Evolutionary conservation across 371 early-diverging fungal species (phyloP).

Genomic region (Syncephalastrum sp.): DNA sequence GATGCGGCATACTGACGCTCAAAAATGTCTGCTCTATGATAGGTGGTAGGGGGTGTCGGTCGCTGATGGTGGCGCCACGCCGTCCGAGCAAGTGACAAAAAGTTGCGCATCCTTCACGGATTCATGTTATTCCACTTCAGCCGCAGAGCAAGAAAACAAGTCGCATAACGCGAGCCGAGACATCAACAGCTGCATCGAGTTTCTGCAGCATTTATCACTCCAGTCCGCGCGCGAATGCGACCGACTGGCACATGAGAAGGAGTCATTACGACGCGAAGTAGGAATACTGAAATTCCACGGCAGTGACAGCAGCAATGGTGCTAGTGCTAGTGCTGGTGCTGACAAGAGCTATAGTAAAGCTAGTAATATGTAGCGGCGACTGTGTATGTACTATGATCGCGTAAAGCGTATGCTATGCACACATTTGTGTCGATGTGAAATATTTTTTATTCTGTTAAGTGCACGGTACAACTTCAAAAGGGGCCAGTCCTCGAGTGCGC

Average conservation of each 20-base stretch:
- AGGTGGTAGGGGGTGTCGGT: conserved; percentile 12
- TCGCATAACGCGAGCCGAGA: background rate
- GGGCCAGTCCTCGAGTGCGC: too few relatives aligned
- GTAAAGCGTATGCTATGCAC: too few relatives aligned
- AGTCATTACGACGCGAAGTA: conserved; percentile 19
- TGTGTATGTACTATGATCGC: too few relatives aligned
- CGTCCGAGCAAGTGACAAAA: background rate
- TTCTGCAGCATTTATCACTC: conserved; percentile 45
- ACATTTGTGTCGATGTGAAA: too few relatives aligned
- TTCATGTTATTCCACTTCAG: conserved; percentile 4
- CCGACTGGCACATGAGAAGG: conserved; percentile 52
- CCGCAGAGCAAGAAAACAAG: background rate
- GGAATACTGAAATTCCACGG: too few relatives aligned
- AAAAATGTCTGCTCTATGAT: conserved; percentile 31
- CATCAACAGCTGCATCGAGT: conserved; percentile 7
- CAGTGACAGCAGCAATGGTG: too few relatives aligned
- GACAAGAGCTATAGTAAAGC: too few relatives aligned
- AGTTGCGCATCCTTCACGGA: background rate
- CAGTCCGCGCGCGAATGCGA: conserved; percentile 46
- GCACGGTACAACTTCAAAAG: too few relatives aligned
- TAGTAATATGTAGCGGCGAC: too few relatives aligned
- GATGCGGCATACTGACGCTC: conserved; percentile 33
- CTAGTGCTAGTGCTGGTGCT: too few relatives aligned
- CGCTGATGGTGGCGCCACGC: background rate
- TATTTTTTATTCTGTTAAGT: too few relatives aligned